These are phyloP conservation scores for Acacia pycnantha DNA, from an alignment of 331 rosid species.

Conservation along the genomic window DNA sequence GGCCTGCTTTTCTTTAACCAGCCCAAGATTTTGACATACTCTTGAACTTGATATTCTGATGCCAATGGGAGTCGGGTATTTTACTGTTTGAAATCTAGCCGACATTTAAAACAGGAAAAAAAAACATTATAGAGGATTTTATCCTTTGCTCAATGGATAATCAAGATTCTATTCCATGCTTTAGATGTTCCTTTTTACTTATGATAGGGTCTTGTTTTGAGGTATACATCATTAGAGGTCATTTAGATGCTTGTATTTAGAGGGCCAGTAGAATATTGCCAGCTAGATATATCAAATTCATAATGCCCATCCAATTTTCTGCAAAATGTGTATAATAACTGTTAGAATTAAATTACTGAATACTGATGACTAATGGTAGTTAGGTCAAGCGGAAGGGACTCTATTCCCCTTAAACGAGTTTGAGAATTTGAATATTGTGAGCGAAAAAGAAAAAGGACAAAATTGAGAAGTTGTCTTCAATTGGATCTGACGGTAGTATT, in stretches of 20 bases:
- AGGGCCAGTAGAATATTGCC: not conserved
- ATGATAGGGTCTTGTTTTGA: not conserved
- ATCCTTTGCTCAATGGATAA: not conserved
- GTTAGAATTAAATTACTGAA: too few species aligned
- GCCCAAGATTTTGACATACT: not conserved
- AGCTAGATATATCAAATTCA: not conserved
- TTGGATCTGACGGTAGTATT: not conserved
- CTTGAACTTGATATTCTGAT: not conserved
- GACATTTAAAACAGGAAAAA: not conserved
- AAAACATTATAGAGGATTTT: not conserved
- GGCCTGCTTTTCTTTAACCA: slow-evolving; percentile 1
- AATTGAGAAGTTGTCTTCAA: not conserved
- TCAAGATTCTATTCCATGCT: not conserved
- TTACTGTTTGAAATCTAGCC: not conserved
- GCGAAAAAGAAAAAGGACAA: too few species aligned
- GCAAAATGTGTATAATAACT: not conserved
- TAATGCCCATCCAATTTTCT: not conserved
- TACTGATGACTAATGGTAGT: not conserved
- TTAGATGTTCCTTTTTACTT: too few species aligned
- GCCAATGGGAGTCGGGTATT: not conserved
- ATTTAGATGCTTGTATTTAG: too few species aligned
- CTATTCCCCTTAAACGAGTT: not conserved
- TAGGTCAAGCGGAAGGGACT: not conserved
- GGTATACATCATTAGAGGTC: not conserved
- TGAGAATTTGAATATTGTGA: not conserved